Evolutionary conservation across 2,329 filamentous ascomycete genomes (phyloP).

Genomic region (Ophiocordyceps camponoti-leonardi): DNA sequence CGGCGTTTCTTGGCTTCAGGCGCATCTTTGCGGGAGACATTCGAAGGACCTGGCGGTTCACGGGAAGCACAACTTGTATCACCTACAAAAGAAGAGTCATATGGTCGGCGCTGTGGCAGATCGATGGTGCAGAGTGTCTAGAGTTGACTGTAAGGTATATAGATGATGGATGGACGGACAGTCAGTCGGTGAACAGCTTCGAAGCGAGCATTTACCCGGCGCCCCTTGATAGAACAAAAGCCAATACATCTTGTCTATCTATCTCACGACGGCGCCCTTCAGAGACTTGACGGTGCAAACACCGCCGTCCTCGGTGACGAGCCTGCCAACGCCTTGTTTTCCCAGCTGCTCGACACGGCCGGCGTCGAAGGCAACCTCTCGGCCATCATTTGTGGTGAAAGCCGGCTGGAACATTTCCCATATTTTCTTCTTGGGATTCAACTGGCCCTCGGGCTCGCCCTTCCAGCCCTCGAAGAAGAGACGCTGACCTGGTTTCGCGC

Average conservation of each 20-base stretch:
- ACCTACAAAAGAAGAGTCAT: too few relatives aligned
- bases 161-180: too few relatives aligned
- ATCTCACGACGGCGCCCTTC: slow-evolving; percentile 69
- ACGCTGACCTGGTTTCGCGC: slow-evolving; percentile 64
- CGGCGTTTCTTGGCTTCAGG: not conserved
- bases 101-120: too few relatives aligned
- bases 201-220: too few relatives aligned
- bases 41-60: not conserved
- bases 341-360: slow-evolving; percentile 58
- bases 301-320: slow-evolving; percentile 64
- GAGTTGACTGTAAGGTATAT: too few relatives aligned
- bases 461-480: slow-evolving; percentile 92
- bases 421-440: slow-evolving; percentile 99
- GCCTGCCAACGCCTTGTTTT: slow-evolving; percentile 46
- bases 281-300: slow-evolving; percentile 71
- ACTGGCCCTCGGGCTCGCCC: slow-evolving; percentile 76
- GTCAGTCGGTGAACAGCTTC: too few relatives aligned
- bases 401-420: slow-evolving; percentile 96
- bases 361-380: slow-evolving; percentile 80
- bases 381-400: slow-evolving; percentile 69
- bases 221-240: too few relatives aligned
- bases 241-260: too few relatives aligned
- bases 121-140: too few relatives aligned
- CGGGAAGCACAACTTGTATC: not conserved
- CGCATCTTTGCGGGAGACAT: too few relatives aligned